Conservation (phyloP, 1,284 basidiomycete species). For the Tausonia pullulans region DNA sequence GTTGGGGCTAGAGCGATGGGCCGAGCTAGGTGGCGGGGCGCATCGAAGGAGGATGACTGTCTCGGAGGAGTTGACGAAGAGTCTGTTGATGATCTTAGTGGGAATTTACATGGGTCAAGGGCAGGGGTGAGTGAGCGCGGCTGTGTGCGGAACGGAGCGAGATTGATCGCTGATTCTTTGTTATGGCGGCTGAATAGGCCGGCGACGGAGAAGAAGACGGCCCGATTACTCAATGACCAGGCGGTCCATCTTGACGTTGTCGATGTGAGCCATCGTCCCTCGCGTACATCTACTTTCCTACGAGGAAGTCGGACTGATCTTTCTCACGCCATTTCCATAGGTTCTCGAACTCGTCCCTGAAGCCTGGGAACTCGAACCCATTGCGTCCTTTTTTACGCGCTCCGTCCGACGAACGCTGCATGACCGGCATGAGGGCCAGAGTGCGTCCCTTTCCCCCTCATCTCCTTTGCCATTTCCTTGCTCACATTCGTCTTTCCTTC, state of each 20-base stretch:
- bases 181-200: conserved; percentile 34
- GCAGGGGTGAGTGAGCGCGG: conserved; percentile 45
- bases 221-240: conserved; percentile 63
- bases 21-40: conserved; percentile 38
- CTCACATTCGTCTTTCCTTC: background rate
- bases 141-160: background rate
- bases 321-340: conserved; percentile 33
- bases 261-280: conserved; percentile 45
- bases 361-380: conserved; percentile 57
- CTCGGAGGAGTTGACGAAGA: conserved; percentile 47
- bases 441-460: background rate
- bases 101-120: conserved; percentile 58
- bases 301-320: background rate
- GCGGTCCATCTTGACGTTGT: conserved; percentile 61
- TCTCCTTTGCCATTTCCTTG: background rate
- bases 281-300: background rate
- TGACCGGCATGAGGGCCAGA: conserved; percentile 52
- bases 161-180: background rate
- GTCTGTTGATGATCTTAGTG: conserved; percentile 55
- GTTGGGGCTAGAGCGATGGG: conserved; percentile 45
- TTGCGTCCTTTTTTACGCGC: conserved; percentile 65
- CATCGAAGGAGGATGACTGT: conserved; percentile 33
- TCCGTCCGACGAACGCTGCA: conserved; percentile 68
- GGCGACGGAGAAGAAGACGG: conserved; percentile 44
- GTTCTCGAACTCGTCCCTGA: conserved; percentile 58